Conservation (phyloP, 2,329 filamentous ascomycete species). For the Ilyonectria robusta region DNA sequence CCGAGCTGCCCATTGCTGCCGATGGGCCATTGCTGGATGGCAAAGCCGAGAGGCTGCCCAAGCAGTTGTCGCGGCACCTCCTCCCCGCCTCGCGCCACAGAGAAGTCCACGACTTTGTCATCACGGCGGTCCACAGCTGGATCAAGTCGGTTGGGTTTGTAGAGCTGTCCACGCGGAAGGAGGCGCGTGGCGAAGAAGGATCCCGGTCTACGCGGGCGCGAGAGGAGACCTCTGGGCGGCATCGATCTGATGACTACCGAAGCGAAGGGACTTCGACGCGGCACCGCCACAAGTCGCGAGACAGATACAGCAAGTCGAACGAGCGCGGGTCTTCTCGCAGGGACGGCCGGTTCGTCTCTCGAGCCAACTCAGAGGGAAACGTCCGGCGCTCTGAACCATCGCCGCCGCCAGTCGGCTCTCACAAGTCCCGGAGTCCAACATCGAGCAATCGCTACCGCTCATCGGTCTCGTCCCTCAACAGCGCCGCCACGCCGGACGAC, state of each 20-base stretch:
- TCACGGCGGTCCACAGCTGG: constrained; percentile 69
- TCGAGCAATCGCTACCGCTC: constrained; percentile 40
- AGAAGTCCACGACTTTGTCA: constrained; percentile 71
- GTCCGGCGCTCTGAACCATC: constrained; percentile 33
- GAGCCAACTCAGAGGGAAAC: constrained; percentile 36
- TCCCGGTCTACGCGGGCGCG: constrained; percentile 28
- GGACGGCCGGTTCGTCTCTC: constrained; percentile 33
- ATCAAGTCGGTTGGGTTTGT: constrained; percentile 39
- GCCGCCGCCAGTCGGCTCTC: constrained; percentile 25
- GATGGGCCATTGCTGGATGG: constrained; percentile 71
- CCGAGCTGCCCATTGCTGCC: constrained; percentile 76
- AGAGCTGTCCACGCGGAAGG: constrained; percentile 30
- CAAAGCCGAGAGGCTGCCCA: constrained; percentile 81
- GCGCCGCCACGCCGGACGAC: constrained; percentile 27
- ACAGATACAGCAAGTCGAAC: constrained; percentile 23
- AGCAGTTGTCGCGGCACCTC: constrained; percentile 80
- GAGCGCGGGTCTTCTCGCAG: constrained; percentile 33
- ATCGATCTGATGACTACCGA: constrained; percentile 40
- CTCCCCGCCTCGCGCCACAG: constrained; percentile 74
- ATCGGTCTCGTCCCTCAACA: constrained; percentile 34
- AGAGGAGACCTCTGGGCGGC: constrained; percentile 34
- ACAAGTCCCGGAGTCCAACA: constrained; percentile 38
- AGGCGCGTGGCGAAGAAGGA: constrained; percentile 32
- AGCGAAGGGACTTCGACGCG: constrained; percentile 29
- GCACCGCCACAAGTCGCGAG: constrained; percentile 36